Conservation (phyloP, 1,284 basidiomycete genomes). For the Somion occarium region DNA sequence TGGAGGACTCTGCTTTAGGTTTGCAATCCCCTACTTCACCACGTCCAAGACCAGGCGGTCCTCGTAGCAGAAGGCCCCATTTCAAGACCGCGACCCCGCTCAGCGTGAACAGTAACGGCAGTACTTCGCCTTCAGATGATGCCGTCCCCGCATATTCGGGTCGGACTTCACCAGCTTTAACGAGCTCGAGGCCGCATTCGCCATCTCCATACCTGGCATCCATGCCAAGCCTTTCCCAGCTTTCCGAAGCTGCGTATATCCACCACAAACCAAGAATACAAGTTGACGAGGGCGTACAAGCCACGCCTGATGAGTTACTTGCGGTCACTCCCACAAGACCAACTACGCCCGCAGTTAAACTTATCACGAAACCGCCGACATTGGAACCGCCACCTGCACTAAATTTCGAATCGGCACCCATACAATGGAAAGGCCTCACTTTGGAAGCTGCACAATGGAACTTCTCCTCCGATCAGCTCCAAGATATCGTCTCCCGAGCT, state of each 20-base stretch:
- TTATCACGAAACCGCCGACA: constrained; percentile 23
- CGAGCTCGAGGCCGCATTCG: constrained; percentile 7
- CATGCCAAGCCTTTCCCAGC: constrained; percentile 11
- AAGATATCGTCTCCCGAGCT: constrained; percentile 66
- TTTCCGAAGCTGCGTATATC: constrained; percentile 2
- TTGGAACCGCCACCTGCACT: constrained; percentile 43
- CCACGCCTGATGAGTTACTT: neutral
- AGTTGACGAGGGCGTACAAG: constrained; percentile 14
- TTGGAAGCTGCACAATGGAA: constrained; percentile 76
- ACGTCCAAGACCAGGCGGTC: constrained; percentile 13
- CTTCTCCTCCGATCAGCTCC: constrained; percentile 62
- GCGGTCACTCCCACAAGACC: constrained; percentile 16
- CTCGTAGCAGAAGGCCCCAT: constrained; percentile 8
- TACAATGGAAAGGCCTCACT: constrained; percentile 62
- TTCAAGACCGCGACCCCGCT: constrained; percentile 5
- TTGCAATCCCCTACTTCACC: constrained; percentile 6
- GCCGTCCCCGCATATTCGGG: constrained; percentile 10
- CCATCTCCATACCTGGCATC: constrained; percentile 8
- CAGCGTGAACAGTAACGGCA: neutral
- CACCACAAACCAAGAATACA: neutral
- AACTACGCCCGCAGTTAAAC: constrained; percentile 24
- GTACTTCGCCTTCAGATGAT: constrained; percentile 9
- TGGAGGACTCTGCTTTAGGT: constrained; percentile 2
- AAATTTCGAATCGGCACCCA: constrained; percentile 49
- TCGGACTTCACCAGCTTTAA: constrained; percentile 10